Percentiles rank a stretch among this genome's conserved stretches.
These are phyloP conservation scores for Orobanche coerulescens DNA, from an alignment of 257 asterid species.

Conservation along the genomic window DNA sequence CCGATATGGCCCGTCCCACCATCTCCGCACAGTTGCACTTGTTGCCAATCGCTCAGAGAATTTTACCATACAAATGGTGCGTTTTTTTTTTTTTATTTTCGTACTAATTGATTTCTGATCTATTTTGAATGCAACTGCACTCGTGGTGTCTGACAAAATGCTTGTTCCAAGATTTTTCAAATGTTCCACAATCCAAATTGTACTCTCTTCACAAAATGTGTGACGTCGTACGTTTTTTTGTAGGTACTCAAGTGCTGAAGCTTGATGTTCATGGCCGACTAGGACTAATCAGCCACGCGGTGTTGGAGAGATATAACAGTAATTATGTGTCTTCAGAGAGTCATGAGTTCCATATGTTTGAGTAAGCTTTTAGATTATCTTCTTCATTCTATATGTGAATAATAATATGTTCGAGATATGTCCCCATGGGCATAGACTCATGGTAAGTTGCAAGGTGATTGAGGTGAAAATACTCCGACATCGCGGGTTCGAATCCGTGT, in stretches of 20 bases:
- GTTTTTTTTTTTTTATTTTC: too few relatives aligned
- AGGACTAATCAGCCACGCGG: constrained; percentile 53
- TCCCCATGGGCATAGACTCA: too few relatives aligned
- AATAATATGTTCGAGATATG: too few relatives aligned
- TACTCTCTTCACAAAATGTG: too few relatives aligned
- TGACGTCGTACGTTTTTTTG: too few relatives aligned
- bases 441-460: too few relatives aligned
- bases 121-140: background rate
- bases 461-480: too few relatives aligned
- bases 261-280: constrained; percentile 62
- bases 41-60: constrained; percentile 53
- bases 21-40: constrained; percentile 39
- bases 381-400: background rate
- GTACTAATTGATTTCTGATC: background rate
- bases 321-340: constrained; percentile 21
- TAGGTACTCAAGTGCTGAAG: constrained; percentile 37
- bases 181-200: background rate
- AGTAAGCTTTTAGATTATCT: constrained; percentile 34
- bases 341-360: constrained; percentile 39
- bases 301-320: constrained; percentile 32
- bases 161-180: background rate
- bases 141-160: background rate
- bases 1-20: constrained; percentile 40
- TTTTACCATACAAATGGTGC: constrained; percentile 49
- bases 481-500: too few relatives aligned